Conservation (phyloP, 495 filamentous ascomycete species). For the Collariella sp. region DNA sequence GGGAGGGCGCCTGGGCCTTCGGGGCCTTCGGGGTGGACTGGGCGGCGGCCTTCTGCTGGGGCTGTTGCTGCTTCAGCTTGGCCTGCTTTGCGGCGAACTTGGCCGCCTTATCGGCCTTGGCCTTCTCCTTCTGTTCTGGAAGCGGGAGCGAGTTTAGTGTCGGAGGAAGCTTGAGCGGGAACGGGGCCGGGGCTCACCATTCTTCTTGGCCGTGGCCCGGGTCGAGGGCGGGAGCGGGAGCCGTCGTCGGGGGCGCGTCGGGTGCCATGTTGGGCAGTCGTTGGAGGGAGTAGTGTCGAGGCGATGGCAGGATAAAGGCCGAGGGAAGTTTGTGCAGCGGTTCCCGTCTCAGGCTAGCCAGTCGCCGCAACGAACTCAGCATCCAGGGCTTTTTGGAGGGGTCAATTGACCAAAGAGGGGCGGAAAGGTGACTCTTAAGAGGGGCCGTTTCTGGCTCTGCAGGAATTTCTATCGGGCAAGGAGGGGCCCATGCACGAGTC, state of each 20-base stretch:
- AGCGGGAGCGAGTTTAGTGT: not conserved
- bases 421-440: slow-evolving; percentile 14
- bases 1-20: slow-evolving; percentile 32
- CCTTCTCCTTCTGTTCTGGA: slow-evolving; percentile 25
- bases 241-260: slow-evolving; percentile 7
- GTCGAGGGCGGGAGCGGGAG: slow-evolving; percentile 13
- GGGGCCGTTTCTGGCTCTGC: slow-evolving; percentile 8
- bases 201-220: slow-evolving; percentile 24
- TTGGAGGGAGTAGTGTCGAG: slow-evolving; percentile 17
- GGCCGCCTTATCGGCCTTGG: slow-evolving; percentile 28
- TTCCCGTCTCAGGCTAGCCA: slow-evolving; percentile 23
- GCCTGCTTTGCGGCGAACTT: slow-evolving; percentile 30
- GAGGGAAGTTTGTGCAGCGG: slow-evolving; percentile 18
- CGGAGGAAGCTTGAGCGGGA: not conserved
- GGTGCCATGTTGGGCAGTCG: slow-evolving; percentile 18
- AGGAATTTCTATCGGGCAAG: slow-evolving; percentile 16
- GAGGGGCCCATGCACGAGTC: slow-evolving; percentile 9
- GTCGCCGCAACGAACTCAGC: slow-evolving; percentile 25
- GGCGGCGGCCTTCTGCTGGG: slow-evolving; percentile 12
- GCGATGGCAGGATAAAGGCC: slow-evolving; percentile 11
- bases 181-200: slow-evolving; percentile 16
- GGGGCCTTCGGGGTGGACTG: slow-evolving; percentile 21
- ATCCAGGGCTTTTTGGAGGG: slow-evolving; percentile 25
- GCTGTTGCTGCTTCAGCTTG: slow-evolving; percentile 14
- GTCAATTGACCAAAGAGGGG: slow-evolving; percentile 19